A percentile compares a stretch with the other conserved stretches of the same genome.
Evolutionary conservation across 768 basidiomycete species (phyloP).

Genomic region (Xanthoconium purpureum): DNA sequence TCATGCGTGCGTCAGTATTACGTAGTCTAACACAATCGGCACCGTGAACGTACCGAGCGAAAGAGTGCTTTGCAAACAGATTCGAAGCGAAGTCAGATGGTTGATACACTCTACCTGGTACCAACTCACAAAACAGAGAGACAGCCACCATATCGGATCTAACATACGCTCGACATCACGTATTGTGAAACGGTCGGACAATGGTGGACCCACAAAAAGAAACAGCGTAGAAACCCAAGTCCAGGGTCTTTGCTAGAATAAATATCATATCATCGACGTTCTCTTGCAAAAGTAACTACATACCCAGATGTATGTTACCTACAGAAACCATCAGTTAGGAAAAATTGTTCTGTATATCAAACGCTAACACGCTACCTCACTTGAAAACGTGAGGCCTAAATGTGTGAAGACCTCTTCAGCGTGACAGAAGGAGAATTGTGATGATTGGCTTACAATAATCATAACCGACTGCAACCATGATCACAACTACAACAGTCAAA

Average conservation of each 20-base stretch:
- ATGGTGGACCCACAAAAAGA: not conserved
- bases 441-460: not conserved
- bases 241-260: not conserved
- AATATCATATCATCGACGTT: no score
- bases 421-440: no score
- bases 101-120: not conserved
- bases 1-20: not conserved
- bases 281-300: not conserved
- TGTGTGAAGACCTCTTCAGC: no score
- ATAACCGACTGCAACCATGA: not conserved
- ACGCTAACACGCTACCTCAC: not conserved
- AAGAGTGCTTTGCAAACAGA: not conserved
- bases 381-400: not conserved
- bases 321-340: not conserved
- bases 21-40: no score
- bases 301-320: not conserved
- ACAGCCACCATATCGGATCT: conserved; percentile 3
- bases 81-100: not conserved
- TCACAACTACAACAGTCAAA: not conserved
- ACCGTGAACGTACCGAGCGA: not conserved
- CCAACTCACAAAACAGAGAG: not conserved
- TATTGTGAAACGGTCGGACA: not conserved
- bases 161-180: not conserved
- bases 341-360: not conserved
- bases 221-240: not conserved